These are phyloP conservation scores for Linnemannia exigua DNA, from an alignment of 192 early-diverging fungal genomes.

Conservation along the genomic window DNA sequence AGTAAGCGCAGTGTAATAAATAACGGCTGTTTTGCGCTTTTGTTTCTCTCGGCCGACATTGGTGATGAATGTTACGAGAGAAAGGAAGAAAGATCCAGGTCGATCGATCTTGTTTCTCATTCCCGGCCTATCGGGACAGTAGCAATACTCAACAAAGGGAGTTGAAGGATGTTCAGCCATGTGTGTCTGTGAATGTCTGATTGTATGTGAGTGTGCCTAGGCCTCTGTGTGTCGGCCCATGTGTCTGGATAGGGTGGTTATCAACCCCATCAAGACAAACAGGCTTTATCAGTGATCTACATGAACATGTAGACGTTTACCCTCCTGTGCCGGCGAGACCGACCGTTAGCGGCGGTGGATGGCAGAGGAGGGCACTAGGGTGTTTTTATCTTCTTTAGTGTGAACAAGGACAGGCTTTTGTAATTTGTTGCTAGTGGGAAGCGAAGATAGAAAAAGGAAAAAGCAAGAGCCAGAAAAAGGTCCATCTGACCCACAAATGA, in stretches of 20 bases:
- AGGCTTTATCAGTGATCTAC: too few species aligned
- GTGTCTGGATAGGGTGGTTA: too few species aligned
- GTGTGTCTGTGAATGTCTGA: background rate
- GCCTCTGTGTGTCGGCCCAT: too few species aligned
- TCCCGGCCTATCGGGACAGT: background rate
- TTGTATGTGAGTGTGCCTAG: background rate
- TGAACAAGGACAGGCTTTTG: too few species aligned
- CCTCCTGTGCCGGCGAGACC: too few species aligned
- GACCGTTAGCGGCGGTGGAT: too few species aligned
- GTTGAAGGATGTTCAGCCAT: background rate
- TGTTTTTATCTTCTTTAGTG: too few species aligned
- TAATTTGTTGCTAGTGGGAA: background rate
- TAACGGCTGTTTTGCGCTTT: background rate
- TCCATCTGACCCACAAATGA: background rate
- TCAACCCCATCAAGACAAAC: too few species aligned
- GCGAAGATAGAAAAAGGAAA: background rate
- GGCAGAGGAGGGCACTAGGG: too few species aligned
- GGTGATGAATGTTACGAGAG: background rate
- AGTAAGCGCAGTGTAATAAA: background rate
- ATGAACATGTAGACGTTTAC: too few species aligned
- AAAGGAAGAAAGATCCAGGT: background rate
- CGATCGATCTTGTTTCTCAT: background rate
- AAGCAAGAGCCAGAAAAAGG: background rate
- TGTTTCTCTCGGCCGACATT: background rate
- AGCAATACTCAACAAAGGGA: background rate